Conservation (phyloP, 2,329 filamentous ascomycete species). For the Venturia carpophila region DNA sequence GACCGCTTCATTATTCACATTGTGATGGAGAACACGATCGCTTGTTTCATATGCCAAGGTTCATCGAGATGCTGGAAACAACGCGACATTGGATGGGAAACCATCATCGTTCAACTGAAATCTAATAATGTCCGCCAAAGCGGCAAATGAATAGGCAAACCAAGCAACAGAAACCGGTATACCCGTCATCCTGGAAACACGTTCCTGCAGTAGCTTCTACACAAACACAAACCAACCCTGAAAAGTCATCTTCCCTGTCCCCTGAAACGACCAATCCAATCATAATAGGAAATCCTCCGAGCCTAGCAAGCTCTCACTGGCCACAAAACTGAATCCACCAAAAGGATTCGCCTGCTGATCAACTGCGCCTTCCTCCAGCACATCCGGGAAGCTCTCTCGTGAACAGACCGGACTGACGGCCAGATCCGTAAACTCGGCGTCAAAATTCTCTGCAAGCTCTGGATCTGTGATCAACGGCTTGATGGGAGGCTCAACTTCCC, state of each 20-base stretch:
- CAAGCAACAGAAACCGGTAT: background rate
- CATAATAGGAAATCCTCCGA: conserved; percentile 16
- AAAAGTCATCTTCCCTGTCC: background rate
- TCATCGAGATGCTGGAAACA: background rate
- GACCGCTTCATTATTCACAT: too few species aligned
- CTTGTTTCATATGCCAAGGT: too few species aligned
- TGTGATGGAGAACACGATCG: too few species aligned
- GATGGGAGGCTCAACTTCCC: conserved; percentile 83
- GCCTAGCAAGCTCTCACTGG: conserved; percentile 43
- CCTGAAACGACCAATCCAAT: background rate
- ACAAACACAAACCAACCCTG: background rate
- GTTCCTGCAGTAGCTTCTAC: background rate
- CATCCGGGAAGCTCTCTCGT: conserved; percentile 22
- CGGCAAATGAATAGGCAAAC: background rate
- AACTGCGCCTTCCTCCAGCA: conserved; percentile 24
- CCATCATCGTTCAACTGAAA: too few species aligned
- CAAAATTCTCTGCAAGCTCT: conserved; percentile 93
- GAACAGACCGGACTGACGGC: conserved; percentile 64
- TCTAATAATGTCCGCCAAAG: background rate
- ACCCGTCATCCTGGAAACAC: conserved; percentile 2
- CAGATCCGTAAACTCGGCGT: conserved; percentile 80
- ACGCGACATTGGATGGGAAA: background rate
- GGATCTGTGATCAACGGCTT: conserved; percentile 91
- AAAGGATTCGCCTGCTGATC: conserved; percentile 40
- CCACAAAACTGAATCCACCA: conserved; percentile 48